Evolutionary conservation across 2,329 filamentous ascomycete species (phyloP), one percentile per base, ranked within the genome.

Genomic region (Fusarium xyrophilum): DNA sequence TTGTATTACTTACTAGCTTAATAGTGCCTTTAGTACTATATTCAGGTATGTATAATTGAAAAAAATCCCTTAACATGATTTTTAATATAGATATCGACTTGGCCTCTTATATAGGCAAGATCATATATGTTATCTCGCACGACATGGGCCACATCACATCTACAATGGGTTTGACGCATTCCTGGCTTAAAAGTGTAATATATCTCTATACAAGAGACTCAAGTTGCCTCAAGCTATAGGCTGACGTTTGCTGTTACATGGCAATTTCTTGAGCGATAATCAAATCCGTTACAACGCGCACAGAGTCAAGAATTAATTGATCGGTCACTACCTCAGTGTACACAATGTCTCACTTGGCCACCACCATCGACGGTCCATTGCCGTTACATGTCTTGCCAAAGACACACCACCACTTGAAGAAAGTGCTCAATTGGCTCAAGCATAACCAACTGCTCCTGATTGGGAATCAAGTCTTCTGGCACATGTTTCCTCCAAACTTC

Each of bases 401-500:
- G 36, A 67, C 64, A 67, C 64, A 70, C 61, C 59, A 39, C 36
- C 28, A 59, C 47, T 57, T 55, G 27, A 53, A 13, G 38, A 13
- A 36, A 25, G n/a, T 44, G 35, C 23, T 19, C 44, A 40, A 63
- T 67, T 67, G 57, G 38, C 27, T 30, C 36, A 50, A 39, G 58
- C 25, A 53, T 40, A 56, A 40, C 36, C 48, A 64, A 60, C 64
- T 61, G 60, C 56, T 42, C 68, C 60, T 40, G 44, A 68, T 59
- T 63, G 17, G 55, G 56, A 60, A 58, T 51, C 36, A 53, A 65
- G 67, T 73, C 71, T 71, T 72, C 55, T 73, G 70, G 64, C 67
- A 57, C 36, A 57, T 44, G 47, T 63, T 56, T 43, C 38, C 21
- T 48, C 57, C 42, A 47, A 44, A 56, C 40, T 39, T 56, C 55